These are phyloP conservation scores for Sporothrix phasma DNA, from an alignment of 2,329 filamentous ascomycete species.

Conservation along the genomic window DNA sequence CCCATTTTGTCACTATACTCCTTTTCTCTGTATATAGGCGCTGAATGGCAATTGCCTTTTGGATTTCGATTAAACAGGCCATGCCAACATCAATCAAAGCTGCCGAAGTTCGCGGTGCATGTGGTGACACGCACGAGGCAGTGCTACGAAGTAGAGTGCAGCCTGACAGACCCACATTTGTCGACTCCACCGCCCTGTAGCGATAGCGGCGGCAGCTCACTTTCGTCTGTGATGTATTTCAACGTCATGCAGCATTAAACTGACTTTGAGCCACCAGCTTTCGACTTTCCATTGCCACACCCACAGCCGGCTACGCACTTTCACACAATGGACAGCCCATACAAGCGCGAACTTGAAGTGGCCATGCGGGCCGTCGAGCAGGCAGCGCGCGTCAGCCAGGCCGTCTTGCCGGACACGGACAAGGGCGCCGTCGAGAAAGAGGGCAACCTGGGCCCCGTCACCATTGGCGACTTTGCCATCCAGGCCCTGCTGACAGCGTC, in stretches of 20 bases:
- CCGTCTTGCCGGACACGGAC: constrained; percentile 37
- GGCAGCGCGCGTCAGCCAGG: constrained; percentile 41
- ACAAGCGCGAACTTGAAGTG: constrained; percentile 33
- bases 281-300: neutral
- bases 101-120: neutral
- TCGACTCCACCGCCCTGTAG: constrained; percentile 8
- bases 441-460: constrained; percentile 44
- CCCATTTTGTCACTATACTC: neutral
- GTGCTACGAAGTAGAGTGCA: neutral
- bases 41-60: neutral
- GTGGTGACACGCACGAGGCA: neutral
- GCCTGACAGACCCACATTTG: neutral
- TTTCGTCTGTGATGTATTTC: neutral
- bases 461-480: constrained; percentile 49
- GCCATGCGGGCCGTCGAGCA: constrained; percentile 35
- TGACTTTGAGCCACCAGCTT: too few relatives aligned
- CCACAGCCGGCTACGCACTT: neutral
- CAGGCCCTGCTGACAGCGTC: constrained; percentile 45
- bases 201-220: constrained; percentile 30
- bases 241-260: neutral
- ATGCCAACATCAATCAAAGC: too few relatives aligned
- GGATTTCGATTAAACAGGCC: neutral
- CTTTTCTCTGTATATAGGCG: neutral
- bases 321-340: constrained; percentile 26
- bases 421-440: constrained; percentile 44